Conservation (phyloP, 2,329 filamentous ascomycete genomes). For the Rhytidhysteron rufulum region DNA sequence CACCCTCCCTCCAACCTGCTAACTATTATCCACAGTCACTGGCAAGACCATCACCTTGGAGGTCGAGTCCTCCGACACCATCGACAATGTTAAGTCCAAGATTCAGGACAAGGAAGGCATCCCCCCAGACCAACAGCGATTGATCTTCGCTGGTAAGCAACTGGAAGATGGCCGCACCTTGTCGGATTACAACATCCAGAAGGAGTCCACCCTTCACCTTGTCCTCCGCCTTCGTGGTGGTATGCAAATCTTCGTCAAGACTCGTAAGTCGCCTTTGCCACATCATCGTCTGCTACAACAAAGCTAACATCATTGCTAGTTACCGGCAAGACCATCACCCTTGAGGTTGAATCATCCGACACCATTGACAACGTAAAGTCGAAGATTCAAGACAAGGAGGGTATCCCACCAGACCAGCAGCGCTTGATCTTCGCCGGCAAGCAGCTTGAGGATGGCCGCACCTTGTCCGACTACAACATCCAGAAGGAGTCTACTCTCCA, state of each 20-base stretch:
- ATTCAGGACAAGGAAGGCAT: slow-evolving; percentile 98
- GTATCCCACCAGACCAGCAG: slow-evolving; percentile 57
- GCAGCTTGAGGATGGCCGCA: slow-evolving; percentile 56
- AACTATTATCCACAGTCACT: slow-evolving; percentile 48
- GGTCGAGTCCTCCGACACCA: slow-evolving; percentile 75
- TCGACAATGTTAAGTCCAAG: slow-evolving; percentile 96
- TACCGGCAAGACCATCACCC: slow-evolving; percentile 54
- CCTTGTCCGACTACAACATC: slow-evolving; percentile 54
- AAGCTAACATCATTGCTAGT: slow-evolving; percentile 40
- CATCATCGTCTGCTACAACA: slow-evolving; percentile 2
- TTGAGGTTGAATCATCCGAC: slow-evolving; percentile 38
- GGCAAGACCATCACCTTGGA: slow-evolving; percentile 67
- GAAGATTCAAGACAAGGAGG: slow-evolving; percentile 57
- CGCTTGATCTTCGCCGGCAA: slow-evolving; percentile 57
- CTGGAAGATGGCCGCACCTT: slow-evolving; percentile 92
- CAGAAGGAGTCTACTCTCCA: slow-evolving; percentile 67
- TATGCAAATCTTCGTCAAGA: slow-evolving; percentile 63
- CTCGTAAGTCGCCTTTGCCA: slow-evolving; percentile 31
- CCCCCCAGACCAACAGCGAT: slow-evolving; percentile 90
- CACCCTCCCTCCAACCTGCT: slow-evolving; percentile 23
- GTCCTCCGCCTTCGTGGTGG: slow-evolving; percentile 69
- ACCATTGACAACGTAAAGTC: slow-evolving; percentile 40
- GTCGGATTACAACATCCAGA: slow-evolving; percentile 94
- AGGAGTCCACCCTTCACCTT: slow-evolving; percentile 69
- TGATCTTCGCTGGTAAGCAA: slow-evolving; percentile 97